Percentiles rank a stretch among this genome's conserved stretches.
Conservation (phyloP, 192 early-diverging fungal species). For the Entrophospora sp. region DNA sequence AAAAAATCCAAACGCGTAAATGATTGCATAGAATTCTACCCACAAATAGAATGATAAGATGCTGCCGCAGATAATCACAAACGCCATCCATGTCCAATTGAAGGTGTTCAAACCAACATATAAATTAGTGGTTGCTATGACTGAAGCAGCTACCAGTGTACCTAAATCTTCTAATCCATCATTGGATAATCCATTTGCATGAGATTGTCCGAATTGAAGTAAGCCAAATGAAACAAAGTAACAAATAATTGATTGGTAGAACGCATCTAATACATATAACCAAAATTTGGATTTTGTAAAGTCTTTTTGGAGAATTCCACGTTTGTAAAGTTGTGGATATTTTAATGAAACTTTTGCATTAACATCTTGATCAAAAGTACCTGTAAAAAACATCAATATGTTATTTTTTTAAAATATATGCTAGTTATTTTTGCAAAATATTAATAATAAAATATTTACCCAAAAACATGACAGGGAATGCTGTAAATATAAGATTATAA, state of each 20-base stretch:
- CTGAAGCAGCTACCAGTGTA: slow-evolving; percentile 61
- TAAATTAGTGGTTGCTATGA: slow-evolving; percentile 61
- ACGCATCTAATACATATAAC: slow-evolving; percentile 56
- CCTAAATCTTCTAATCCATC: slow-evolving; percentile 60
- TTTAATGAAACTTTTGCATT: slow-evolving; percentile 51
- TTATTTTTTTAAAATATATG: no score
- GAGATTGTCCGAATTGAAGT: slow-evolving; percentile 35
- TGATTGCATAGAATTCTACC: slow-evolving; percentile 26
- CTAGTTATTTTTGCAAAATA: background rate
- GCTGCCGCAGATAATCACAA: slow-evolving; percentile 35
- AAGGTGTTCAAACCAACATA: slow-evolving; percentile 62
- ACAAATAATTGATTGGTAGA: slow-evolving; percentile 62
- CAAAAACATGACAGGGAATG: slow-evolving; percentile 61
- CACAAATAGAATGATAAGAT: slow-evolving; percentile 24
- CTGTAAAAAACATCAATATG: slow-evolving; percentile 26
- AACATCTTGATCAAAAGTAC: slow-evolving; percentile 82
- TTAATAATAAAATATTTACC: slow-evolving; percentile 24
- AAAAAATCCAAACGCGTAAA: slow-evolving; percentile 36
- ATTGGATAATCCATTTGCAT: slow-evolving; percentile 29
- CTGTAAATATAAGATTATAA: slow-evolving; percentile 83
- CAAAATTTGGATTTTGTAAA: slow-evolving; percentile 70
- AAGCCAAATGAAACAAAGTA: slow-evolving; percentile 56
- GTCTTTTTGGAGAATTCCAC: slow-evolving; percentile 58
- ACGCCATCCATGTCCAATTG: slow-evolving; percentile 66
- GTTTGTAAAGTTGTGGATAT: slow-evolving; percentile 70